These are phyloP conservation scores for Pleurotus eryngii DNA, from an alignment of 768 basidiomycete species.

Conservation along the genomic window DNA sequence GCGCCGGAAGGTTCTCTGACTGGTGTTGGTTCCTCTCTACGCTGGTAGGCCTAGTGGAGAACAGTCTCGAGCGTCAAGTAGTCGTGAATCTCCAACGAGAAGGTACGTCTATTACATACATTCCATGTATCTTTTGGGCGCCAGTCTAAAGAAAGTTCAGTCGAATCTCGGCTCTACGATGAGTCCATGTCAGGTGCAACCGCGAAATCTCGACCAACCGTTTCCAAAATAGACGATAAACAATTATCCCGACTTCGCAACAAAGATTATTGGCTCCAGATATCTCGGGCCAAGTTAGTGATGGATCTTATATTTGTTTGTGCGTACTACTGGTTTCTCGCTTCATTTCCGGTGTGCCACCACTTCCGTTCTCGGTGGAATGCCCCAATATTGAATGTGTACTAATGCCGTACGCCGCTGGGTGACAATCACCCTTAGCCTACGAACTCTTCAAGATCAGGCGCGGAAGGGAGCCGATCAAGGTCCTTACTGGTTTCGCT, in stretches of 20 bases:
- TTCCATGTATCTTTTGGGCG: slow-evolving; percentile 2
- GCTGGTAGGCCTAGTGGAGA: slow-evolving; percentile 78
- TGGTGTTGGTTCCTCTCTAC: slow-evolving; percentile 87
- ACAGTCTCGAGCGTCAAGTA: slow-evolving; percentile 74
- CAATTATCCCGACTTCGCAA: slow-evolving; percentile 65
- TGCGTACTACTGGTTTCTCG: slow-evolving; percentile 27
- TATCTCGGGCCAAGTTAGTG: slow-evolving; percentile 64
- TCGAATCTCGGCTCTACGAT: slow-evolving; percentile 67
- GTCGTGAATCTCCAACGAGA: slow-evolving; percentile 60
- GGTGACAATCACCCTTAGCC: slow-evolving; percentile 37
- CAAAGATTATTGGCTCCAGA: slow-evolving; percentile 75
- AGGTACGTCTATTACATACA: slow-evolving; percentile 35
- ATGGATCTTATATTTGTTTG: slow-evolving; percentile 91
- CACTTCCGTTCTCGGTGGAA: slow-evolving; percentile 8
- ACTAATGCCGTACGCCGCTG: slow-evolving; percentile 11
- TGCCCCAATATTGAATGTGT: slow-evolving; percentile 8
- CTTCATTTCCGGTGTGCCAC: slow-evolving; percentile 8
- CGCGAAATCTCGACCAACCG: slow-evolving; percentile 61
- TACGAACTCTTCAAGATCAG: slow-evolving; percentile 77
- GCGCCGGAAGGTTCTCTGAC: slow-evolving; percentile 73
- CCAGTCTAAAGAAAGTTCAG: slow-evolving; percentile 31
- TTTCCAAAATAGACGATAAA: slow-evolving; percentile 60
- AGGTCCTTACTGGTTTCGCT: slow-evolving; percentile 63
- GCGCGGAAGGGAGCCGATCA: slow-evolving; percentile 54
- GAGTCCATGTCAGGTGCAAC: slow-evolving; percentile 74